Evolutionary conservation across 83 land plant species (phyloP).

Genomic region (Thuja plicata): DNA sequence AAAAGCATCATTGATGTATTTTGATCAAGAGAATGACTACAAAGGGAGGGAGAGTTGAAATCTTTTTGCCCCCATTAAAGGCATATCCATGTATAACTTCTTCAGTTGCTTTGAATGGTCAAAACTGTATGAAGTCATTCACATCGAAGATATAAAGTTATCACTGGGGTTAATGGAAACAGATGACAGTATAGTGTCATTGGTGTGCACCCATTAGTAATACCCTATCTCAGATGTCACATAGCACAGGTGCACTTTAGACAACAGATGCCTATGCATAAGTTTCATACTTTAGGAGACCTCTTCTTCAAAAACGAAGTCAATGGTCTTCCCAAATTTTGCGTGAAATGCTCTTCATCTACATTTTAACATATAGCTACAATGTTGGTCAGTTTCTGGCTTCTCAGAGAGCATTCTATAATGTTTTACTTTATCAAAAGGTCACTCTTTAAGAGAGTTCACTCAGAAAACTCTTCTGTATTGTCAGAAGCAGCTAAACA

Average conservation of each 20-base stretch:
- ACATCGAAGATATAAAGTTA: neutral
- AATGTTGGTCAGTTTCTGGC: neutral
- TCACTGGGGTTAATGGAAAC: neutral
- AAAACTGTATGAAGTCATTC: neutral
- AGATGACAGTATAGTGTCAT: neutral
- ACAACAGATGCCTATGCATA: neutral
- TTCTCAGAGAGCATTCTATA: neutral
- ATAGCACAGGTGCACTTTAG: neutral
- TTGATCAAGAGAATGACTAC: neutral
- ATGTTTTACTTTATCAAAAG: constrained; percentile 1
- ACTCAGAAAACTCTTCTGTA: neutral
- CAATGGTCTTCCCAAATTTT: neutral
- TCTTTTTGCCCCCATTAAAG: neutral
- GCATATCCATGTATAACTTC: neutral
- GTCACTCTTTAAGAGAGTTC: neutral
- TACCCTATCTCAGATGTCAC: neutral
- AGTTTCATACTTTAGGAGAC: neutral
- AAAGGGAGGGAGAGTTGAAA: neutral
- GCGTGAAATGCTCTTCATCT: neutral
- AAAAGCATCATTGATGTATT: neutral
- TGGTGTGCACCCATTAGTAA: neutral
- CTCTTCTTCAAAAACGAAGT: neutral
- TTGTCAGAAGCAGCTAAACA: neutral
- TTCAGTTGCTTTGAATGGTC: neutral
- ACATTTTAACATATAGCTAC: neutral